Base-by-base conservation (phyloP, 2,329 filamentous ascomycete genomes). In the Paraconiothyrium sp. region DNA sequence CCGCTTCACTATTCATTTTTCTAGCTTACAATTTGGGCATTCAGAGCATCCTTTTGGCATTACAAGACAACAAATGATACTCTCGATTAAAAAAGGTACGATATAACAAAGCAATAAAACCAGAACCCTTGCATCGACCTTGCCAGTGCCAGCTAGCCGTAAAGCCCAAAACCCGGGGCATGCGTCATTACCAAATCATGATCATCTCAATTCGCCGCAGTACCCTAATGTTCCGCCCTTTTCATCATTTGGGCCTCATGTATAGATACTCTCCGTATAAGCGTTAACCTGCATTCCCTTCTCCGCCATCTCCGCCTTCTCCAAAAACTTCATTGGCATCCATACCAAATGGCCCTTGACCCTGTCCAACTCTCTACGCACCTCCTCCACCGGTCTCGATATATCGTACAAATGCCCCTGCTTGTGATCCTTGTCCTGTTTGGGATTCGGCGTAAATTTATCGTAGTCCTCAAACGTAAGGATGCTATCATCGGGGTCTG, bases 381-480 rank as follows among this genome's bases (percentile, higher is more conserved):
- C 88, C 58, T 96, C 90, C 27, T 89, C 84, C 0, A 89, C 86
- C 0, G 72, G 69, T 8, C 69, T 60, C 78, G 90, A 92, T 61
- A 87, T 87, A 76, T 96, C 93, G 71, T 92, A 97, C 61, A 98
- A 84, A 79, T 98, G 95, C 0, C 95, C 94, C 3, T 93, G 82
- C 78, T 92, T 95, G 64, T 81, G 75, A 11, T 79, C 54, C 66
- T 91, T 86, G 4, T 89, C 87, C 52, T 87, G 86, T 0, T 89
- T 84, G 0, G 77, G 76, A 30, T 79, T 76, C 35, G 80, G 76
- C n/a, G 76, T 77, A 78, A 94, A 98, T 11, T 84, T 84, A 71
- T 97, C 90, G 75, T 98, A 98, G 65, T 97, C 93, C 1, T 93
- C 89, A 69, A 97, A 98, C 0, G 86, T 96, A 84, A 90, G 92